Conservation (phyloP, 805 yeast genomes). For the Wickerhamiella parazyma region DNA sequence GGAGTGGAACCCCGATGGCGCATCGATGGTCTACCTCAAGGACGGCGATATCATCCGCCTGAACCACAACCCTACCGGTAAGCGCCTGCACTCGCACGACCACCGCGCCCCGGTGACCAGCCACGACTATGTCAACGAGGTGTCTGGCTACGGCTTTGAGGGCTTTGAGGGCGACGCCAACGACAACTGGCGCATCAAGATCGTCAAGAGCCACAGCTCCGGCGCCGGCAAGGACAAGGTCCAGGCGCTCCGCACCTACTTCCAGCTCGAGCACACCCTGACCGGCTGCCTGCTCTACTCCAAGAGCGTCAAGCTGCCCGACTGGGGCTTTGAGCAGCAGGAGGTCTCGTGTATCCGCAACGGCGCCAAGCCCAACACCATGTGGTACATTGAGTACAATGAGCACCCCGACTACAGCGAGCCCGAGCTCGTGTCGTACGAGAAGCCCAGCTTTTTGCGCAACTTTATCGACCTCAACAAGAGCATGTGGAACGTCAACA, state of each 20-base stretch:
- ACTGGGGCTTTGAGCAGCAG: constrained; percentile 72
- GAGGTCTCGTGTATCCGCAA: constrained; percentile 78
- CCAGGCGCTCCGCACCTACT: constrained; percentile 50
- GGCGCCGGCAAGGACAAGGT: constrained; percentile 29
- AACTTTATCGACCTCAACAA: constrained; percentile 45
- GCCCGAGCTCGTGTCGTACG: constrained; percentile 25
- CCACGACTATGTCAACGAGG: constrained; percentile 81
- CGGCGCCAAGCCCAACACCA: constrained; percentile 52
- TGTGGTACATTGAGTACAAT: constrained; percentile 64
- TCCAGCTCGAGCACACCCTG: constrained; percentile 54
- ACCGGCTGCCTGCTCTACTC: constrained; percentile 59
- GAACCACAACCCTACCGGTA: constrained; percentile 57
- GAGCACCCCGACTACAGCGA: constrained; percentile 36
- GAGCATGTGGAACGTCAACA: constrained; percentile 40
- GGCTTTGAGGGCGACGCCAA: constrained; percentile 51
- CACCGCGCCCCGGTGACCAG: constrained; percentile 78
- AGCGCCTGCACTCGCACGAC: constrained; percentile 56
- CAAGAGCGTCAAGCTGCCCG: constrained; percentile 64
- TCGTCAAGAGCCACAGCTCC: constrained; percentile 29
- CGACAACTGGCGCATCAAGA: constrained; percentile 55
- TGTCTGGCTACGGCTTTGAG: constrained; percentile 53
- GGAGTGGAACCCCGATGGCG: constrained; percentile 19
- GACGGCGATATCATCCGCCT: constrained; percentile 49
- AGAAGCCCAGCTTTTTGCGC: constrained; percentile 31
- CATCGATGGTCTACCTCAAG: constrained; percentile 34